phyloP scores from a whole-genome alignment of 2,329 filamentous ascomycete genomes.

The Rugonectria rugulosa region DNA sequence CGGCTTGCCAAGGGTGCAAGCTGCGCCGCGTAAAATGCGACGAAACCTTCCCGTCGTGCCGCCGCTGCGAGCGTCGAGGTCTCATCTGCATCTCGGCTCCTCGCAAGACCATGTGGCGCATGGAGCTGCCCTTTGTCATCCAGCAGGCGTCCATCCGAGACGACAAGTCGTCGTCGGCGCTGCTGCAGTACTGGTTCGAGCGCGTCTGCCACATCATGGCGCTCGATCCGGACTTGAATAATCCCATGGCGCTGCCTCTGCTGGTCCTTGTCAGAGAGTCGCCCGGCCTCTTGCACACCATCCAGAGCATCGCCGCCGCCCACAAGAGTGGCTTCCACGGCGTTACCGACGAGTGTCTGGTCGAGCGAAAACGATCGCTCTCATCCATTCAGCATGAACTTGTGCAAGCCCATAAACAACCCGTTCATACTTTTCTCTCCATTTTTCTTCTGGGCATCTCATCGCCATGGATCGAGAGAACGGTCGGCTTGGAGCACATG shows the following conservation, averaged over 20 bases:
- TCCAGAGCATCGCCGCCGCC: too few relatives aligned
- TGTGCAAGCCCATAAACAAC: too few relatives aligned
- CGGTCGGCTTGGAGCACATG: neutral
- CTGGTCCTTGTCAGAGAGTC: too few relatives aligned
- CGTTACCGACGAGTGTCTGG: too few relatives aligned
- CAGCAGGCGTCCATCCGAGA: neutral
- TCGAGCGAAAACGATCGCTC: too few relatives aligned
- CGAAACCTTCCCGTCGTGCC: neutral
- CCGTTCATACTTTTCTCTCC: neutral
- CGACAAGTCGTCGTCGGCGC: neutral
- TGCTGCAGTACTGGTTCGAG: neutral
- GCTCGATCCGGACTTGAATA: too few relatives aligned
- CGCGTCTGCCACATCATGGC: neutral
- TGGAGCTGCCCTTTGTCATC: neutral
- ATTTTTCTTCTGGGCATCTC: neutral
- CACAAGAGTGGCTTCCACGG: too few relatives aligned
- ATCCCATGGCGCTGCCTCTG: too few relatives aligned
- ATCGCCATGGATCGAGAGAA: neutral
- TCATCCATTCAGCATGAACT: too few relatives aligned
- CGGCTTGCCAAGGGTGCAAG: neutral
- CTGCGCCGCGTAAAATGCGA: neutral
- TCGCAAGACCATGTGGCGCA: neutral
- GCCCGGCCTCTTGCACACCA: too few relatives aligned
- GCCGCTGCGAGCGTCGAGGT: neutral
- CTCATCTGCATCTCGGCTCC: neutral